Evolutionary conservation across 768 basidiomycete genomes (phyloP), one percentile per base, ranked within the genome.

Genomic region (Suillus americanus): DNA sequence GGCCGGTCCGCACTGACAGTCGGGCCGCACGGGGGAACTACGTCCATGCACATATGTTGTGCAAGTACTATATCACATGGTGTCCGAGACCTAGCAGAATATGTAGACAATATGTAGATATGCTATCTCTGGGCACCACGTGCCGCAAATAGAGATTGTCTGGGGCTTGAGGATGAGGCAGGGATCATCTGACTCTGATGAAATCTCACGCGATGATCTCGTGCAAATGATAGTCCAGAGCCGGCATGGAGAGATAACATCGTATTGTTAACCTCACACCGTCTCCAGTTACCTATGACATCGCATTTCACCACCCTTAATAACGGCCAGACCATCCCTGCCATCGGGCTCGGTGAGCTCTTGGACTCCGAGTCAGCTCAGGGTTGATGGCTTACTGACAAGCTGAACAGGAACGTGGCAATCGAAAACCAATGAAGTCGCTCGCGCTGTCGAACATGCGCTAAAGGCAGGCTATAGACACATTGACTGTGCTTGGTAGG

Each of bases 381-480:
- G 56, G 45, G 63, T 14, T 43, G 12, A 25, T 14, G 20, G 3
- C 45, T 28, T 20, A 62, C 5, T 20, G n/a, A 37, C n/a, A 13
- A 51, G 20, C 60, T 59, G 28, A 18, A 33, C 67, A 89, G 92
- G 92, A 18, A 94, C 94, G 18, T 94, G 91, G 91, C 88, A 91
- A 75, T 87, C 89, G 50, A 84, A 86, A 67, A 80, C 89, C 3
- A 89, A 89, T 57, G 88, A 93, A 67, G 92, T 92, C 40, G 78
- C 79, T 14, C 68, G 78, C 46, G 94, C 94, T 3, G 94, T 96
- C 33, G 81, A 83, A 62, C 83, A 84, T 68, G 93, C 93, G 1
- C 76, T 96, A 66, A 89, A 88, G 67, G 85, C 86, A 63, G 93
- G 93, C 13, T 94, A 94, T 79, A 83, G 83, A 74, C 92, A 87